Evolutionary conservation across 352 stramenopile species (phyloP).

Genomic region (Globisporangium sylvaticum): DNA sequence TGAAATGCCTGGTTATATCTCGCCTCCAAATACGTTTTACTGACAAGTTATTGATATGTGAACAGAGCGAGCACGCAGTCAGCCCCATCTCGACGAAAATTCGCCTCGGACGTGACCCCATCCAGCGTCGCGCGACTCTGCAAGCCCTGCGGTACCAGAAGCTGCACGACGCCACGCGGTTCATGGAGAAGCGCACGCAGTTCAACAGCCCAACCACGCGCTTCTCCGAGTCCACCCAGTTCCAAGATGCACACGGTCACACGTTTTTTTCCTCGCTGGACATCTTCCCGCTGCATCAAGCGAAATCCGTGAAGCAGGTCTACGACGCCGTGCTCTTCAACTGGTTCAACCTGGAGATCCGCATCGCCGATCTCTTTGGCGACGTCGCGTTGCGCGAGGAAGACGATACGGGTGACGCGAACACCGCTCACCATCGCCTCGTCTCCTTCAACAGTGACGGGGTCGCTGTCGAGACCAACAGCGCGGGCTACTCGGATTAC

Average conservation of each 20-base stretch:
- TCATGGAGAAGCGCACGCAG: background rate
- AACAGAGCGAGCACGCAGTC: background rate
- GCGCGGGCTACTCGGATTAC: no score
- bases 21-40: no score
- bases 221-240: background rate
- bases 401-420: background rate
- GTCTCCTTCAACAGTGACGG: background rate
- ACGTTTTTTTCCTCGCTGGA: background rate
- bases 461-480: background rate
- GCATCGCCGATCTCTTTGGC: background rate
- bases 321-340: background rate
- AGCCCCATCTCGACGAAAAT: background rate
- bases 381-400: background rate
- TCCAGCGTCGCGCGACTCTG: background rate
- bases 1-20: no score
- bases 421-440: background rate
- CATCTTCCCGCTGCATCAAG: background rate
- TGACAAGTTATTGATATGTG: no score
- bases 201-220: background rate
- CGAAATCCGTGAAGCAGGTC: conserved; percentile 8
- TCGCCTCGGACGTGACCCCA: background rate
- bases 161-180: background rate
- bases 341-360: conserved; percentile 1
- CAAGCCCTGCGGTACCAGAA: background rate
- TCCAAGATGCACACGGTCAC: background rate